Evolutionary conservation across 257 asterid species (phyloP).

Genomic region (Buddleja alternifolia): DNA sequence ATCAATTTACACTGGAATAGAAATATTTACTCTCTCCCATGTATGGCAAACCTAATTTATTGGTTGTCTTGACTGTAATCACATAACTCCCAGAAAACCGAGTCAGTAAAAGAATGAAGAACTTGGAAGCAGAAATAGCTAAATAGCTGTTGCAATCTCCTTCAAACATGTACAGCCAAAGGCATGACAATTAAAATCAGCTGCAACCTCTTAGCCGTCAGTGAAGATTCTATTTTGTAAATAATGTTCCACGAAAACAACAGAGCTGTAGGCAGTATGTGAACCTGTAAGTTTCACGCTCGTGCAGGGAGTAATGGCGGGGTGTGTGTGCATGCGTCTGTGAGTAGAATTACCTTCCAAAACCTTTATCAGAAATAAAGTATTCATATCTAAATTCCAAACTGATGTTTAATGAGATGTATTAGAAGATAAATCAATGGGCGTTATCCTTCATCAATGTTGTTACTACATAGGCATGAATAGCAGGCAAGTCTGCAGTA

Average conservation of each 20-base stretch:
- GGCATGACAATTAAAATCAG: not conserved
- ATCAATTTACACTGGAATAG: not conserved
- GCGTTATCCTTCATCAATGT: not conserved
- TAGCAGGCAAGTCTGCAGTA: not conserved
- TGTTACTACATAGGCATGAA: not conserved
- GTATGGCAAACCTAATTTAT: not conserved
- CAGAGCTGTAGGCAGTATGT: not conserved
- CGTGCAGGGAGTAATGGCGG: not conserved
- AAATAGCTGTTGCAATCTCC: constrained; percentile 2
- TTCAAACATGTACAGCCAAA: not conserved
- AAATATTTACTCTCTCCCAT: not conserved
- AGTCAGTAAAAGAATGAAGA: not conserved
- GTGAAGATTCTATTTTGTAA: constrained; percentile 17
- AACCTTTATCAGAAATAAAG: not conserved
- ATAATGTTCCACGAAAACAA: not conserved
- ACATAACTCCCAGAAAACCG: too few species aligned
- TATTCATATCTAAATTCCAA: constrained; percentile 1
- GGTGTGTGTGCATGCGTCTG: not conserved
- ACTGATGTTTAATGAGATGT: constrained; percentile 1
- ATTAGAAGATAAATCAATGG: not conserved
- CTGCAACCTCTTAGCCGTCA: not conserved
- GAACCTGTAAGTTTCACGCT: not conserved
- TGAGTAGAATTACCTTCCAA: constrained; percentile 10
- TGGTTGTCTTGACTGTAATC: too few species aligned
- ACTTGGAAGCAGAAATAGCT: constrained; percentile 2